Percentiles rank a stretch among this genome's conserved stretches.
Evolutionary conservation across 2,329 filamentous ascomycete genomes (phyloP).

Genomic region (Amesomyces nigricolor): DNA sequence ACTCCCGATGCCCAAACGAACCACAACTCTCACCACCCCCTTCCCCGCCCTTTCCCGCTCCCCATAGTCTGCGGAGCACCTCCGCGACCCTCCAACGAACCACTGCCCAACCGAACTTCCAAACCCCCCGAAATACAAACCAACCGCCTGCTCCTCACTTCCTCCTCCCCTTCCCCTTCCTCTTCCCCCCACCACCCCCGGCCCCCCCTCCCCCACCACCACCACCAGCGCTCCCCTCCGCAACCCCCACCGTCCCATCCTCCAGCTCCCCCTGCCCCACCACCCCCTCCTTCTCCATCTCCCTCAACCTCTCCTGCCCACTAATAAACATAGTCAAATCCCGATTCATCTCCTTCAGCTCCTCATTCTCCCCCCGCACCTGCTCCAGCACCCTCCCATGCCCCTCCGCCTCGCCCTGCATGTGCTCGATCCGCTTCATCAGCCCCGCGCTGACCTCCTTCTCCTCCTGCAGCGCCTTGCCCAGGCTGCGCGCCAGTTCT

Average conservation of each 20-base stretch:
- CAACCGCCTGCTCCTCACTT: background rate
- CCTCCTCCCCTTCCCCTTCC: conserved; percentile 32
- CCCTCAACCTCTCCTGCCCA: conserved; percentile 71
- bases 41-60: too few relatives aligned
- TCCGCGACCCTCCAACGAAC: too few relatives aligned
- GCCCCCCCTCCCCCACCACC: conserved; percentile 41
- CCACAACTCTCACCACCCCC: too few relatives aligned
- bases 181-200: conserved; percentile 50
- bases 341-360: conserved; percentile 78
- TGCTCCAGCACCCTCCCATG: conserved; percentile 70
- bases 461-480: conserved; percentile 76
- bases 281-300: conserved; percentile 56
- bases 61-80: too few relatives aligned
- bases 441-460: conserved; percentile 77
- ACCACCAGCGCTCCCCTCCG: conserved; percentile 39
- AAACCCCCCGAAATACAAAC: too few relatives aligned
- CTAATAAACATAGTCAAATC: conserved; percentile 86
- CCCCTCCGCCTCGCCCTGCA: conserved; percentile 50
- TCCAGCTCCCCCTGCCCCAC: conserved; percentile 65
- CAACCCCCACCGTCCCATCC: conserved; percentile 64
- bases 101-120: too few relatives aligned
- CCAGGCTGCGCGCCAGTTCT: conserved; percentile 67
- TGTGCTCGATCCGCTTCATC: conserved; percentile 71
- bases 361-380: conserved; percentile 59
- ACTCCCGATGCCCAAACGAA: too few relatives aligned